Evolutionary conservation across 2,329 filamentous ascomycete species (phyloP), one percentile per base, ranked within the genome.

Genomic region (Xylariomycetidae sp.): DNA sequence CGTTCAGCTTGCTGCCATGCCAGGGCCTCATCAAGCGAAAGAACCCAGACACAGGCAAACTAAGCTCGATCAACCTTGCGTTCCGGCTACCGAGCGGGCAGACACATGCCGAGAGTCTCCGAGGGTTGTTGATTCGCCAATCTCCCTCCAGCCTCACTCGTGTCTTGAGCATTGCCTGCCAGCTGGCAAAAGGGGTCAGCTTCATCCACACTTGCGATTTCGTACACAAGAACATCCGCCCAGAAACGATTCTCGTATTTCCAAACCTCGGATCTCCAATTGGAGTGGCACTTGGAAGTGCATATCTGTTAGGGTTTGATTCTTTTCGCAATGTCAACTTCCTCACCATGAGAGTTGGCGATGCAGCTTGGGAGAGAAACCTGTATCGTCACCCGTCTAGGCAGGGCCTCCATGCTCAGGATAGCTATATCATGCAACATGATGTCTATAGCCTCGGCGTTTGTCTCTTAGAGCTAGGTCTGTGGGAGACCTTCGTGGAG

Each of bases 381-480:
- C 14, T 49, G 9, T 48, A 49, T 17, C 42, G 44, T 3, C 44
- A 49, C n/a, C 42, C 44, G 4, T 29, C 33, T 14, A 31, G 42
- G 5, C 44, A 47, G 16, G 40, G 42, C 2, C 6, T 20, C 3
- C 17, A 20, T 7, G 25, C 38, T 2, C 13, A 38, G 14, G 41
- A 44, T 5, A 30, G 43, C 11, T 50, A 40, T 28, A 19, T 40
- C 14, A 51, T 53, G 48, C 46, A 46, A 26, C 69, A 74, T 45
- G 68, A 74, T 40, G 69, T 74, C 8, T 74, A 72, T 45, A 69
- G 66, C 37, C 58, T 74, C 0, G 70, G 69, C 0, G 66, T 72
- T 3, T 66, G 62, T 30, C 50, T 74, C 1, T 46, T 74, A 0
- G 69, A 74, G 45, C 61, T 74, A 10, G 69, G 67, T 0, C 41